These are phyloP conservation scores for Phytophthora cryptogea DNA, from an alignment of 352 stramenopile genomes.

Conservation along the genomic window DNA sequence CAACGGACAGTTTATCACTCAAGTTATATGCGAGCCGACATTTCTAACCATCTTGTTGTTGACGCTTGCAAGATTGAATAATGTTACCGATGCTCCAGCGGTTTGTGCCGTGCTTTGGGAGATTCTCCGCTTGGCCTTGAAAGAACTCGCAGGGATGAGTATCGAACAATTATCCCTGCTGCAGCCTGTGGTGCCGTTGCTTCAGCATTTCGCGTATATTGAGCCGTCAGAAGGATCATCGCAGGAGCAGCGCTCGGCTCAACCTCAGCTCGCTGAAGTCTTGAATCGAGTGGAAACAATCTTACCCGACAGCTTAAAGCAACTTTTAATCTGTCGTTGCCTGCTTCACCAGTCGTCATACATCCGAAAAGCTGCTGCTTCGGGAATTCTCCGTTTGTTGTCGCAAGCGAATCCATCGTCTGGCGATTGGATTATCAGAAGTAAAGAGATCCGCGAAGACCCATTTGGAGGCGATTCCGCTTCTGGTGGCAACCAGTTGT, in stretches of 20 bases:
- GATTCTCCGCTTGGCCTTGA: conserved; percentile 30
- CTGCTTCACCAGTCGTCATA: conserved; percentile 55
- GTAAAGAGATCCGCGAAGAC: conserved; percentile 36
- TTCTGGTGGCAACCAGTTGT: conserved; percentile 11
- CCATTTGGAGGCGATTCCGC: conserved; percentile 27
- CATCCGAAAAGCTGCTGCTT: conserved; percentile 53
- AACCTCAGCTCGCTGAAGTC: conserved; percentile 45
- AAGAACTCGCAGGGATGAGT: conserved; percentile 18
- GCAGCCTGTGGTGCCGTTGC: conserved; percentile 37
- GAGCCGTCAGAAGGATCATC: conserved; percentile 33
- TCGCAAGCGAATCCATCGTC: conserved; percentile 21
- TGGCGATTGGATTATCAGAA: conserved; percentile 20
- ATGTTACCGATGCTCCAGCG: background rate
- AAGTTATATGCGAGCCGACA: conserved; percentile 33
- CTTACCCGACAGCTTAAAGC: conserved; percentile 14
- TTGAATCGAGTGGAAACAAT: conserved; percentile 48
- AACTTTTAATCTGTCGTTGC: conserved; percentile 50
- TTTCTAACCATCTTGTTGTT: conserved; percentile 37
- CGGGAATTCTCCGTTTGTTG: conserved; percentile 41
- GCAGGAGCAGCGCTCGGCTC: conserved; percentile 26
- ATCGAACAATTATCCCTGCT: conserved; percentile 28
- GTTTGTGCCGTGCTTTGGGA: conserved; percentile 33
- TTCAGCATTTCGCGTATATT: conserved; percentile 67
- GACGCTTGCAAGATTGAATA: conserved; percentile 6
- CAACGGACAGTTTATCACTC: conserved; percentile 21